Conservation (phyloP, 2,329 filamentous ascomycete species). For the Xylariales sp. region DNA sequence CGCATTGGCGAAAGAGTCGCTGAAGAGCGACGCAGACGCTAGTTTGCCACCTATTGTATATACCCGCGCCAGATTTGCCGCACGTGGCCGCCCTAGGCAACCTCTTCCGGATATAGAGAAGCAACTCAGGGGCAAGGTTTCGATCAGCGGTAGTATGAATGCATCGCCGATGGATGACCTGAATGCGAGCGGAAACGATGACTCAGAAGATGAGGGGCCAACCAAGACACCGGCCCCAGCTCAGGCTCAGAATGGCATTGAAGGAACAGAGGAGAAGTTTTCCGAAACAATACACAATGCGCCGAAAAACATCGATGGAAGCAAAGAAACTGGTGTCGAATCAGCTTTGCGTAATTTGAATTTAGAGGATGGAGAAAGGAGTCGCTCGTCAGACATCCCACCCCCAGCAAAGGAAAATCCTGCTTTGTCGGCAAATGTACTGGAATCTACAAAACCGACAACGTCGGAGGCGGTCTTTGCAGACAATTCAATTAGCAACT, state of each 20-base stretch:
- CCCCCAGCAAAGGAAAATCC: neutral
- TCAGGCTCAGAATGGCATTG: neutral
- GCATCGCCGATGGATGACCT: neutral
- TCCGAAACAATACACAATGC: neutral
- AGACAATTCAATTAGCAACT: too few relatives aligned
- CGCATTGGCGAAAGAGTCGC: slow-evolving; percentile 30
- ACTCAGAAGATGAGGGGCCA: slow-evolving; percentile 5
- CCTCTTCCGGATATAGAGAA: slow-evolving; percentile 4
- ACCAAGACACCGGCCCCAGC: neutral
- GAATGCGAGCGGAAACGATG: slow-evolving; percentile 4
- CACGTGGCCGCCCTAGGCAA: slow-evolving; percentile 1
- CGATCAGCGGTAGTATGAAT: slow-evolving; percentile 1
- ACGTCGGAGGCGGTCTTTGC: too few relatives aligned
- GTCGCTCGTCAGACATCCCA: neutral
- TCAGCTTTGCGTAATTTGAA: slow-evolving; percentile 14
- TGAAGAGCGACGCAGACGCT: slow-evolving; percentile 23
- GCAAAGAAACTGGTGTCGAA: slow-evolving; percentile 10
- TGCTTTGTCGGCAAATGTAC: neutral
- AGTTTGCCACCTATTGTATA: slow-evolving; percentile 8
- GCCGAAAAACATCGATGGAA: slow-evolving; percentile 5
- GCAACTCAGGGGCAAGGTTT: neutral
- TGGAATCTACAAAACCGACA: slow-evolving; percentile 18
- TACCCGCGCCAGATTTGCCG: slow-evolving; percentile 12
- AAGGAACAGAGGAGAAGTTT: slow-evolving; percentile 2
- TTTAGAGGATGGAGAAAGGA: slow-evolving; percentile 15